Evolutionary conservation across 176 grass and related monocot genomes (phyloP).

Genomic region (Ensete ventricosum): DNA sequence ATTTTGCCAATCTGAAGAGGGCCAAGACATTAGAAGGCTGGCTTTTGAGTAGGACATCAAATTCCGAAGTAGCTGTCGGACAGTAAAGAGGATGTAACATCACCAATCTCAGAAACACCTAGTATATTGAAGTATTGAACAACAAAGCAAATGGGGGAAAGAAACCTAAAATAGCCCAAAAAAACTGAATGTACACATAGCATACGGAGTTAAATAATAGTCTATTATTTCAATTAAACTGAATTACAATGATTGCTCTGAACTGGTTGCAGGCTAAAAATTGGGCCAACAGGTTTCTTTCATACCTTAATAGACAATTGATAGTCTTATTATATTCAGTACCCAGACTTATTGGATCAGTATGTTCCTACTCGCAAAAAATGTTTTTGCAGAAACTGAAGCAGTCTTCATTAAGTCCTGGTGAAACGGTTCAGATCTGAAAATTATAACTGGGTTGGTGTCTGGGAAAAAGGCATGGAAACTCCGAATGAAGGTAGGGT

Average conservation of each 20-base stretch:
- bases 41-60: neutral
- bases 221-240: slow-evolving; percentile 1
- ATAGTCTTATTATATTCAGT: neutral
- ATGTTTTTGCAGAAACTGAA: neutral
- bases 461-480: no score
- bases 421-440: neutral
- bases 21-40: neutral
- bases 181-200: neutral
- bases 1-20: no score
- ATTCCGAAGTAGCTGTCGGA: neutral
- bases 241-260: neutral
- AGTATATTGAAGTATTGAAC: neutral
- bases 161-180: neutral
- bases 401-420: neutral
- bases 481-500: no score
- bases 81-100: no score
- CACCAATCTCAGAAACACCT: neutral
- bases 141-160: neutral
- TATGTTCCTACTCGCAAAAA: neutral
- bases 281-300: neutral
- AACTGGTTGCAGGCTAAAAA: neutral
- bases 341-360: neutral
- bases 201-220: neutral
- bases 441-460: no score
- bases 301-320: neutral